phyloP scores from a whole-genome alignment of 805 yeast genomes.

The Torulaspora franciscae region DNA sequence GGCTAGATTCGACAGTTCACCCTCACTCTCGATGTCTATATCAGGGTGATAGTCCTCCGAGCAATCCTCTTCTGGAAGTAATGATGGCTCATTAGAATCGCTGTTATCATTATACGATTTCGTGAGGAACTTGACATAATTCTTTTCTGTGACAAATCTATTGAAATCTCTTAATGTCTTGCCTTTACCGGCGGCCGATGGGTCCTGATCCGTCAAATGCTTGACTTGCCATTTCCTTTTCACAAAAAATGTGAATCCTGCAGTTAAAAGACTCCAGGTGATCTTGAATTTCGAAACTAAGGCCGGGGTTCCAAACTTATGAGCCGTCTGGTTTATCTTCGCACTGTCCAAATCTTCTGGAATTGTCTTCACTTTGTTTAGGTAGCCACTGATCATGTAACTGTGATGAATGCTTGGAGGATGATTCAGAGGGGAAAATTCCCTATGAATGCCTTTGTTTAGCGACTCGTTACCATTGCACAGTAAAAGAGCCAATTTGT shows the following conservation, averaged over 20 bases:
- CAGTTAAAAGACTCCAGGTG: constrained; percentile 5
- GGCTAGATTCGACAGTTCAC: constrained; percentile 14
- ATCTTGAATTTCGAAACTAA: constrained; percentile 9
- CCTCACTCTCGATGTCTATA: constrained; percentile 21
- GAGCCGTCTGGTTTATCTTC: neutral
- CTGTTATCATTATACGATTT: constrained; percentile 13
- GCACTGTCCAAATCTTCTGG: constrained; percentile 15
- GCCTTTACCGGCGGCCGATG: neutral
- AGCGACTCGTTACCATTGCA: constrained; percentile 24
- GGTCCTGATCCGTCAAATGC: neutral
- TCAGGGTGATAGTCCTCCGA: constrained; percentile 33
- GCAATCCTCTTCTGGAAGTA: constrained; percentile 40
- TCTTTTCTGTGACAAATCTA: constrained; percentile 26
- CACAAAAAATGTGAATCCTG: constrained; percentile 9
- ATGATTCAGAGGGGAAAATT: constrained; percentile 21
- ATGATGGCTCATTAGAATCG: constrained; percentile 26
- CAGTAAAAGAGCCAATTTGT: constrained; percentile 23
- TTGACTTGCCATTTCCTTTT: constrained; percentile 7
- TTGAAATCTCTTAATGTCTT: constrained; percentile 16
- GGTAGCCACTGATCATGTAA: constrained; percentile 24
- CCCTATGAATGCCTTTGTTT: constrained; percentile 26
- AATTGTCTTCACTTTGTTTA: constrained; percentile 14
- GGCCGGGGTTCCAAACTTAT: constrained; percentile 6
- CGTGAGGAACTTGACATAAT: constrained; percentile 22
- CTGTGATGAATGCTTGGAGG: constrained; percentile 21